A percentile compares a stretch with the other conserved stretches of the same genome.
Evolutionary conservation across 2,329 filamentous ascomycete genomes (phyloP).

Genomic region (Pseudomassariella vexata): DNA sequence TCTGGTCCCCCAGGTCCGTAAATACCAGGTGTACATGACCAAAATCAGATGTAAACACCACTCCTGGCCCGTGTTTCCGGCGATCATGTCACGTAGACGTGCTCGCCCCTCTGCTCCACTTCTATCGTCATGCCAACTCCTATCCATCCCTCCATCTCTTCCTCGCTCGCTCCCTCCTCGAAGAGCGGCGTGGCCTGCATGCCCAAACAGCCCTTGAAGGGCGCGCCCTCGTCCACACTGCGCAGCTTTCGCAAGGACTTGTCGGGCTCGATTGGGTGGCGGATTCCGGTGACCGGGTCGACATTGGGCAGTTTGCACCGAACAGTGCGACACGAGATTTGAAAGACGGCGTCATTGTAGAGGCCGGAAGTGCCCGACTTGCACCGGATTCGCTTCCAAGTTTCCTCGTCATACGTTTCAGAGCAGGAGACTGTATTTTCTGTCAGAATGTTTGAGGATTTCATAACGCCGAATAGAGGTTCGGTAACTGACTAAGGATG

Average conservation of each 20-base stretch:
- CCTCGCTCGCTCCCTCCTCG: conserved; percentile 21
- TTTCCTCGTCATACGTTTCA: conserved; percentile 62
- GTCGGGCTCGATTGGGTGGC: conserved; percentile 51
- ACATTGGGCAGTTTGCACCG: conserved; percentile 70
- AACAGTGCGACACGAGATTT: conserved; percentile 59
- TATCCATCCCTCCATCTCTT: conserved; percentile 33
- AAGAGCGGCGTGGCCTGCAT: conserved; percentile 61
- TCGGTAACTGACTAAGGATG: conserved; percentile 49
- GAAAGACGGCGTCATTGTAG: conserved; percentile 35
- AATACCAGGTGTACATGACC: too few relatives aligned
- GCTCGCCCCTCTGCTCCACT: conserved; percentile 40
- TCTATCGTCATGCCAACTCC: conserved; percentile 52
- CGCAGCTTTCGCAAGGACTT: conserved; percentile 51
- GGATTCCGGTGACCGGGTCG: conserved; percentile 53
- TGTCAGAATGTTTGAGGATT: not conserved
- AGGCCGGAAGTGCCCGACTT: conserved; percentile 42
- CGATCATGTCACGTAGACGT: conserved; percentile 24
- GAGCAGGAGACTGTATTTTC: conserved; percentile 49
- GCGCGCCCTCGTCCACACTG: conserved; percentile 55
- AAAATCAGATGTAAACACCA: too few relatives aligned
- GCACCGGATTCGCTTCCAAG: conserved; percentile 58
- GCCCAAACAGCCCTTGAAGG: conserved; percentile 51
- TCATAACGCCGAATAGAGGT: not conserved
- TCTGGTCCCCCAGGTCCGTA: too few relatives aligned
- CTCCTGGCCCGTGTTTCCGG: too few relatives aligned